Conservation (phyloP, 2,329 filamentous ascomycete species). For the Geosmithia putterillii region DNA sequence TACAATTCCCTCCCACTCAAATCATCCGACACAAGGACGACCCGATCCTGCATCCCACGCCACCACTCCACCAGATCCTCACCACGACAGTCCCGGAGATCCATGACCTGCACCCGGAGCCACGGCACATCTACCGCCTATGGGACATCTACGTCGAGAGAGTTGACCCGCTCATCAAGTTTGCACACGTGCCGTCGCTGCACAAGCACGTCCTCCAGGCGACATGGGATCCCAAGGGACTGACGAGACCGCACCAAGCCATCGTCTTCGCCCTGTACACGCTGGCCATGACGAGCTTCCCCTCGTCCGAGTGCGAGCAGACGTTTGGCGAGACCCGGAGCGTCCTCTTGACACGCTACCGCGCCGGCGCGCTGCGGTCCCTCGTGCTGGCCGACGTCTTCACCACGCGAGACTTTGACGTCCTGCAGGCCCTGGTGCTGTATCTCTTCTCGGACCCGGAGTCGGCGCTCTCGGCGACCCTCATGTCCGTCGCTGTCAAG, state of each 20-base stretch:
- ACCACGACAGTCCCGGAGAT: not conserved
- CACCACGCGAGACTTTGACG: conserved; percentile 13
- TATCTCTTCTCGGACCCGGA: conserved; percentile 16
- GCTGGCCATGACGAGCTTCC: conserved; percentile 10
- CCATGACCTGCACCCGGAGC: conserved; percentile 13
- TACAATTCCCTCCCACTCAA: conserved; percentile 11
- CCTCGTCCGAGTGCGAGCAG: conserved; percentile 6
- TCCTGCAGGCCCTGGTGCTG: conserved; percentile 15
- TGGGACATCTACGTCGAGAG: conserved; percentile 20
- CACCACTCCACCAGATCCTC: conserved; percentile 4
- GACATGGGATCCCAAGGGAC: conserved; percentile 11
- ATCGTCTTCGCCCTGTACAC: conserved; percentile 15
- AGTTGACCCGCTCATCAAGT: conserved; percentile 17
- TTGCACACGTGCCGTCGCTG: conserved; percentile 17
- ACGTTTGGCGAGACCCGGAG: conserved; percentile 7
- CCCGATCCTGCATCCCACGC: conserved; percentile 4
- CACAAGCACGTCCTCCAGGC: conserved; percentile 17
- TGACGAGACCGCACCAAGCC: conserved; percentile 5
- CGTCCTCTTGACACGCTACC: conserved; percentile 9
- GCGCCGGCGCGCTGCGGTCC: conserved; percentile 10
- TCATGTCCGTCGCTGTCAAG: conserved; percentile 10
- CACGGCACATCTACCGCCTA: conserved; percentile 13
- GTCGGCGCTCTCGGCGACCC: conserved; percentile 11
- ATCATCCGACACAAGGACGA: conserved; percentile 10
- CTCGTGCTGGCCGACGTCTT: conserved; percentile 13